Evolutionary conservation across 441 rosid genomes (phyloP), one percentile per base, ranked within the genome.

Genomic region (Daphne laureola): DNA sequence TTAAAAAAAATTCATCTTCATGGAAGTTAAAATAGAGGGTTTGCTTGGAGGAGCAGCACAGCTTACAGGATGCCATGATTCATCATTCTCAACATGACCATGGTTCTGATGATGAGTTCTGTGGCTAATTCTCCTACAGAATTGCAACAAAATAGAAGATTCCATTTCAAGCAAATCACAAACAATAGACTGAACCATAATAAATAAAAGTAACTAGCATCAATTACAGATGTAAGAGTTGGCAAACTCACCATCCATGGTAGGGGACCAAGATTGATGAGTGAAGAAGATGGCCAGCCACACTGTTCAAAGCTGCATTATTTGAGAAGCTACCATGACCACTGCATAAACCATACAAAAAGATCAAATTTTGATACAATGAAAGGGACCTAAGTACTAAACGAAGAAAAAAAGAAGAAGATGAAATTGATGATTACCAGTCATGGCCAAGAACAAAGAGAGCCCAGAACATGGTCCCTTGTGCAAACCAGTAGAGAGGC

Each of bases 251-350:
- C 98, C 98, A 92, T 74, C 96, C 98, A 78, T 92, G 91, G 57
- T 92, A 92, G 50, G 96, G 98, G 14, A 86, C 98, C 14, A 92
- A 82, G 54, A 92, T 89, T 31, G 98, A 86, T 31, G 95, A 92
- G 73, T 92, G 96, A 45, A 92, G 76, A 44, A 92, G 62, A 74
- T 92, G 97, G 17, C 97, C 98, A 14, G 77, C 81, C 43, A 89
- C 90, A 64, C 88, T 80, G 54, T 92, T 92, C 59, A 92, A 68
- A 61, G 80, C 84, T 46, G 65, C 70, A 64, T 81, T 71, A 59
- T 73, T 83, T 8, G 98, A 92, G 72, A 92, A 92, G 73, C 98
- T 92, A n/a, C 98, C 98, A 63, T 92, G 98, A 36, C 98, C 96
- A 63, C 96, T 92, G 73, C 67, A 67, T 9, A 53, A 38, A 51